These are phyloP conservation scores for Iris macrosiphon DNA, from an alignment of 106 monocot species.

Conservation along the genomic window DNA sequence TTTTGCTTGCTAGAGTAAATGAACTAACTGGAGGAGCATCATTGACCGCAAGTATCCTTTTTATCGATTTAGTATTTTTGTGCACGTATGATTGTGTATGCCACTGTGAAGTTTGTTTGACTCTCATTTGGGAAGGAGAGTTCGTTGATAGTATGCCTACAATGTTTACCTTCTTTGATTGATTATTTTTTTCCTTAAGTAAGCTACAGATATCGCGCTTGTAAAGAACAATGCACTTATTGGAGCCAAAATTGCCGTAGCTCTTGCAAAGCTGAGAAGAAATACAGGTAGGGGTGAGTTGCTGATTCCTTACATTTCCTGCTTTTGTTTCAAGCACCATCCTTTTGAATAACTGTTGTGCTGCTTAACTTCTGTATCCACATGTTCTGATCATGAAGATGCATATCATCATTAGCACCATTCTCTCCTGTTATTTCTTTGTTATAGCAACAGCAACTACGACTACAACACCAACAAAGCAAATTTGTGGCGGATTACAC, in stretches of 20 bases:
- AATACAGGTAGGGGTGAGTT: slow-evolving; percentile 24
- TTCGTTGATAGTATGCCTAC: no score
- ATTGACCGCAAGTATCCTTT: slow-evolving; percentile 91
- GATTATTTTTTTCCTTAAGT: slow-evolving; percentile 35
- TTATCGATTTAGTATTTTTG: background rate
- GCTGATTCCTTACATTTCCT: background rate
- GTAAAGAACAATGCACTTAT: slow-evolving; percentile 96
- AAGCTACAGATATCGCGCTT: slow-evolving; percentile 73
- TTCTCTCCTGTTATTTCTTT: no score
- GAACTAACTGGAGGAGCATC: slow-evolving; percentile 86
- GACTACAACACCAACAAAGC: no score
- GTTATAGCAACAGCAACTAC: no score
- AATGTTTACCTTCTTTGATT: no score
- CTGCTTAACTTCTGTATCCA: no score
- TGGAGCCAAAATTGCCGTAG: slow-evolving; percentile 85
- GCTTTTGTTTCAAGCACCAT: background rate
- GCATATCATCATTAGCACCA: no score
- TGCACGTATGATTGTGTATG: background rate
- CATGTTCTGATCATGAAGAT: no score
- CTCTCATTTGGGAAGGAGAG: background rate
- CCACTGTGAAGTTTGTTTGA: background rate
- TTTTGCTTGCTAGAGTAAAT: slow-evolving; percentile 87
- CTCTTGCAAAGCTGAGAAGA: slow-evolving; percentile 51
- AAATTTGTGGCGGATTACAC: no score
- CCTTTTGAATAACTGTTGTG: no score